Conservation (phyloP, 2,329 filamentous ascomycete genomes). For the Colletotrichum sp. region DNA sequence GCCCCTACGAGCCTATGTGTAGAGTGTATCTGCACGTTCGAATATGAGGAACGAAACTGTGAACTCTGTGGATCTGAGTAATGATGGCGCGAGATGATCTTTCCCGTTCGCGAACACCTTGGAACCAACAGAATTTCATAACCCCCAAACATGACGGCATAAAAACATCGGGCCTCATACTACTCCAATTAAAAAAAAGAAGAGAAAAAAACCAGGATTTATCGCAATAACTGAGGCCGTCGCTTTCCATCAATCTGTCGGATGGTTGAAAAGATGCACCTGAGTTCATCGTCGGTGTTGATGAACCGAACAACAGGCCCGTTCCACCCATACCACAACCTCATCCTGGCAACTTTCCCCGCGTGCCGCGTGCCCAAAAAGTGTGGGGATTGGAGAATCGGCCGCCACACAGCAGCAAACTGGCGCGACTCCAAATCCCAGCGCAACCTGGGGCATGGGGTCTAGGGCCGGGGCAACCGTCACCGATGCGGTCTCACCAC, state of each 20-base stretch:
- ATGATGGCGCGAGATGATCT: neutral
- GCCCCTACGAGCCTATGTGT: neutral
- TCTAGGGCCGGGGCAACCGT: conserved; percentile 13
- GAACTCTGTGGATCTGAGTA: neutral
- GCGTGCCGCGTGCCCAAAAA: conserved; percentile 11
- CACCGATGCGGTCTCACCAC: conserved; percentile 5
- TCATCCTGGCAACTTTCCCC: conserved; percentile 8
- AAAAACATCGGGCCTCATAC: neutral
- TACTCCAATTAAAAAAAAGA: neutral
- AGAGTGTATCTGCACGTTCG: neutral
- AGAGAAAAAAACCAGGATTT: too few relatives aligned
- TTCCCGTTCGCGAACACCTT: neutral
- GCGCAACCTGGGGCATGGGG: conserved; percentile 10
- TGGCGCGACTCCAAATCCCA: neutral
- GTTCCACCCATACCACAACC: neutral
- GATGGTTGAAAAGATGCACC: neutral
- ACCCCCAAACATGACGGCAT: neutral
- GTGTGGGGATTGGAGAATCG: conserved; percentile 14
- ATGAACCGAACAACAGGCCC: conserved; percentile 3
- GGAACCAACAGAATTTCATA: conserved; percentile 1
- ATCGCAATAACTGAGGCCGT: neutral
- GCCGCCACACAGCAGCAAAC: neutral
- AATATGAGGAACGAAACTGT: neutral
- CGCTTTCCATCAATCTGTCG: neutral
- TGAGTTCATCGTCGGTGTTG: neutral